These are phyloP conservation scores for Protea cynaroides DNA, from an alignment of 164 flowering plant genomes.

Conservation along the genomic window DNA sequence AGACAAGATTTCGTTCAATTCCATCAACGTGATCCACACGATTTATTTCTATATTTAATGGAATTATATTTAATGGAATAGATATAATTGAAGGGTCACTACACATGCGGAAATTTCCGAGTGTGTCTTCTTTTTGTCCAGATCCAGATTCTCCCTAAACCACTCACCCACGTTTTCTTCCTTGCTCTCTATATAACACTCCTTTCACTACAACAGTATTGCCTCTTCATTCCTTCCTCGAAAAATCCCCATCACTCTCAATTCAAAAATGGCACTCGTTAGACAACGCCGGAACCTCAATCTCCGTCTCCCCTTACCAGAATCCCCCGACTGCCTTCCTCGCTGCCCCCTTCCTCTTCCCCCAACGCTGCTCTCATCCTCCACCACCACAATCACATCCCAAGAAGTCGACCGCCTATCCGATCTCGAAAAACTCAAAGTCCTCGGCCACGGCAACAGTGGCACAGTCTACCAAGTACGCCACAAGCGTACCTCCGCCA, in stretches of 20 bases:
- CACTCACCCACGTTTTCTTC: not conserved
- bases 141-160: not conserved
- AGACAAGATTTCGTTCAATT: no score
- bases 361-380: not conserved
- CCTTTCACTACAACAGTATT: no score
- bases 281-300: constrained; percentile 3
- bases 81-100: no score
- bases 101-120: no score
- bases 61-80: no score
- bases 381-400: not conserved
- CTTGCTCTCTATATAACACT: not conserved
- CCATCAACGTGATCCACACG: no score
- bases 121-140: no score
- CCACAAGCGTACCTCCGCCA: constrained; percentile 37
- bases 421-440: constrained; percentile 42
- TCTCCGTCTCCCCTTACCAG: not conserved
- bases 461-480: constrained; percentile 78
- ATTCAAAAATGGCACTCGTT: not conserved
- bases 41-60: no score
- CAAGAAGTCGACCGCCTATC: constrained; percentile 7
- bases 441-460: constrained; percentile 76
- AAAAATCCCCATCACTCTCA: not conserved
- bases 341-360: constrained; percentile 5
- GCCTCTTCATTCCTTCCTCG: not conserved
- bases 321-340: not conserved